These are phyloP conservation scores for Cryptococcus jaspeensis DNA, from an alignment of 1,284 basidiomycete species.

Conservation along the genomic window DNA sequence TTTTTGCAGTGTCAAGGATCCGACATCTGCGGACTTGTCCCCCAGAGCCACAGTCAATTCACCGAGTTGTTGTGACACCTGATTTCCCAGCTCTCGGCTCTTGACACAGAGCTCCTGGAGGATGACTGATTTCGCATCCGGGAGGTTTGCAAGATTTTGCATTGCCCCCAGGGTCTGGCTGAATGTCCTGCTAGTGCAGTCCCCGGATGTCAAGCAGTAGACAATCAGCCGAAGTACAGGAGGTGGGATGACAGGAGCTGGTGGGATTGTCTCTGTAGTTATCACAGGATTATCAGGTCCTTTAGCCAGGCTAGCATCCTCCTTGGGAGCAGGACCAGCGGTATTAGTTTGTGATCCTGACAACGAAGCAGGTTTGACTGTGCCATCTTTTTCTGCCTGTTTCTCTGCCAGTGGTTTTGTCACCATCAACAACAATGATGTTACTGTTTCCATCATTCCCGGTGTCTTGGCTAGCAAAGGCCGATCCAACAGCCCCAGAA, in stretches of 20 bases:
- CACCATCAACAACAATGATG: slow-evolving; percentile 76
- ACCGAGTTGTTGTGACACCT: slow-evolving; percentile 70
- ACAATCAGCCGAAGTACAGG: slow-evolving; percentile 80
- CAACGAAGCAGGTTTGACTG: neutral
- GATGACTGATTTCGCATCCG: slow-evolving; percentile 80
- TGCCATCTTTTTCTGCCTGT: slow-evolving; percentile 27
- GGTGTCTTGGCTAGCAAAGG: slow-evolving; percentile 79
- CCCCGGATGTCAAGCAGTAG: slow-evolving; percentile 88
- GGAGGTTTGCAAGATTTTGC: slow-evolving; percentile 81
- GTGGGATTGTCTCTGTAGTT: slow-evolving; percentile 6
- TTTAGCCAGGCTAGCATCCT: neutral
- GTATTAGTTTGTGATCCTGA: neutral
- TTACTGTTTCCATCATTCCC: slow-evolving; percentile 86
- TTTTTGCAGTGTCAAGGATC: slow-evolving; percentile 62
- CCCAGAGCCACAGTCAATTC: slow-evolving; percentile 67
- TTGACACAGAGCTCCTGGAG: slow-evolving; percentile 78
- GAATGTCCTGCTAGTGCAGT: slow-evolving; percentile 93
- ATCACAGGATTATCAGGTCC: neutral
- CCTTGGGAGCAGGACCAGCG: neutral
- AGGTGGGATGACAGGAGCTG: slow-evolving; percentile 76
- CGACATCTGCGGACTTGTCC: slow-evolving; percentile 60
- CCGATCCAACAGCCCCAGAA: slow-evolving; percentile 81
- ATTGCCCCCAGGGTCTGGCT: slow-evolving; percentile 84
- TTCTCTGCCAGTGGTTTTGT: slow-evolving; percentile 68
- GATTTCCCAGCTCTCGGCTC: slow-evolving; percentile 79